A percentile compares a stretch with the other conserved stretches of the same genome.
phyloP scores from a whole-genome alignment of 1,284 basidiomycete species.

The Austroboletus novae-zelandiae region DNA sequence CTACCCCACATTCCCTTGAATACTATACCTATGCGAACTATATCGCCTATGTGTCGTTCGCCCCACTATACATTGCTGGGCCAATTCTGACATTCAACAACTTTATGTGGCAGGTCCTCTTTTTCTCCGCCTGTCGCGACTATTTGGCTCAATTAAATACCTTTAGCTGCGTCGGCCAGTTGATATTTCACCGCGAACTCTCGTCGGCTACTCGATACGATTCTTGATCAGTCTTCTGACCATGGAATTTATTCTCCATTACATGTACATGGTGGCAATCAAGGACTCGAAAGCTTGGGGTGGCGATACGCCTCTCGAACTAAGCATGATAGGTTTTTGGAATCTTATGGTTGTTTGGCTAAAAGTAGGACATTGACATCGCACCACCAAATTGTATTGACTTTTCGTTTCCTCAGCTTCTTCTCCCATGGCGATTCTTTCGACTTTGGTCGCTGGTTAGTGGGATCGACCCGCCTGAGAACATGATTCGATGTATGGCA shows the following conservation, averaged over 20 bases:
- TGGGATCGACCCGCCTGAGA: constrained; percentile 93
- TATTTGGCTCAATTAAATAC: background rate
- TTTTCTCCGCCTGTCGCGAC: background rate
- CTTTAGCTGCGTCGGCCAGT: constrained; percentile 56
- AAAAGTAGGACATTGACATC: constrained; percentile 60
- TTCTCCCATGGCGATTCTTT: constrained; percentile 98
- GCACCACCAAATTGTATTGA: background rate
- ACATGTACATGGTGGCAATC: constrained; percentile 96
- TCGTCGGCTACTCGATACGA: constrained; percentile 64
- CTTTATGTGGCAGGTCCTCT: constrained; percentile 83
- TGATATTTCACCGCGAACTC: constrained; percentile 35
- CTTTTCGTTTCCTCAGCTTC: constrained; percentile 52
- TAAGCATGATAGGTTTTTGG: constrained; percentile 97
- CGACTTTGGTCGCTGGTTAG: constrained; percentile 91
- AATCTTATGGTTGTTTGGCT: constrained; percentile 96
- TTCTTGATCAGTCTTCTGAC: constrained; percentile 62
- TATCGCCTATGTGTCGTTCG: constrained; percentile 80
- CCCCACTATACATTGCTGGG: constrained; percentile 94
- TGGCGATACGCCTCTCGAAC: constrained; percentile 74
- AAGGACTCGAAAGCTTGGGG: constrained; percentile 82
- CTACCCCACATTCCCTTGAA: constrained; percentile 42
- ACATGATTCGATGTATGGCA: constrained; percentile 98
- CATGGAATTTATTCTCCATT: constrained; percentile 93
- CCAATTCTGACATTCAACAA: constrained; percentile 98
- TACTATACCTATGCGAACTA: constrained; percentile 61